Percentiles rank a stretch among this genome's conserved stretches.
These are phyloP conservation scores for Suillus bovinus DNA, from an alignment of 768 basidiomycete species.

Conservation along the genomic window DNA sequence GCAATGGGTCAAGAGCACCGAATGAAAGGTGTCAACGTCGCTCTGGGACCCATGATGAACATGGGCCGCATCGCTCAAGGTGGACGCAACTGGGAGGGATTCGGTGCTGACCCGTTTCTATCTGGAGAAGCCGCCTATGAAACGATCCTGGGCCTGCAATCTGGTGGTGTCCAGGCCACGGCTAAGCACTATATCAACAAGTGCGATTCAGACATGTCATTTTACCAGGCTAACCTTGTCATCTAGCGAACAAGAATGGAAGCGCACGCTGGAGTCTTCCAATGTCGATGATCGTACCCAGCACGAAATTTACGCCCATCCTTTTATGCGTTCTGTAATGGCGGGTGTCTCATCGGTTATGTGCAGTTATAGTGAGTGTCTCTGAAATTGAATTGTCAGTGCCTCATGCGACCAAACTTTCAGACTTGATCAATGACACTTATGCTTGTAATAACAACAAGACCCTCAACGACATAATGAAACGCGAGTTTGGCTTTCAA, in stretches of 20 bases:
- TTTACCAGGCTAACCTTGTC: neutral
- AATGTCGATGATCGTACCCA: constrained; percentile 44
- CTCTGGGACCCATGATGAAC: constrained; percentile 85
- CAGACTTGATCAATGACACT: constrained; percentile 57
- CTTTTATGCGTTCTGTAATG: constrained; percentile 59
- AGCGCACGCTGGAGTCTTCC: constrained; percentile 33
- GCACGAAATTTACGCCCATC: constrained; percentile 59
- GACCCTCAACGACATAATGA: constrained; percentile 58
- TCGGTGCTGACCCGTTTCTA: constrained; percentile 87
- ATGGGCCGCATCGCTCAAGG: constrained; percentile 76
- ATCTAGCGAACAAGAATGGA: constrained; percentile 38
- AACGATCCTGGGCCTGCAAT: constrained; percentile 82
- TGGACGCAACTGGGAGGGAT: constrained; percentile 95
- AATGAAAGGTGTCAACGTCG: constrained; percentile 82
- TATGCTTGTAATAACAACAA: constrained; percentile 67
- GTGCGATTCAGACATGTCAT: constrained; percentile 30
- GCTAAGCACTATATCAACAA: constrained; percentile 84
- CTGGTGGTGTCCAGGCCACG: constrained; percentile 81
- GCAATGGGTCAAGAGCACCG: constrained; percentile 83
- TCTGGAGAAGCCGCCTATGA: constrained; percentile 75
- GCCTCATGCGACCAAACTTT: constrained; percentile 19
- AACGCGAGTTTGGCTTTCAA: constrained; percentile 66
- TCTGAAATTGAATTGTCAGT: constrained; percentile 1
- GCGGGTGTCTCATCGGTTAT: constrained; percentile 67
- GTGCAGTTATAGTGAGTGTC: constrained; percentile 58